These are phyloP conservation scores for Lipomyces spencermartinsiae DNA, from an alignment of 805 yeast genomes.

Conservation along the genomic window DNA sequence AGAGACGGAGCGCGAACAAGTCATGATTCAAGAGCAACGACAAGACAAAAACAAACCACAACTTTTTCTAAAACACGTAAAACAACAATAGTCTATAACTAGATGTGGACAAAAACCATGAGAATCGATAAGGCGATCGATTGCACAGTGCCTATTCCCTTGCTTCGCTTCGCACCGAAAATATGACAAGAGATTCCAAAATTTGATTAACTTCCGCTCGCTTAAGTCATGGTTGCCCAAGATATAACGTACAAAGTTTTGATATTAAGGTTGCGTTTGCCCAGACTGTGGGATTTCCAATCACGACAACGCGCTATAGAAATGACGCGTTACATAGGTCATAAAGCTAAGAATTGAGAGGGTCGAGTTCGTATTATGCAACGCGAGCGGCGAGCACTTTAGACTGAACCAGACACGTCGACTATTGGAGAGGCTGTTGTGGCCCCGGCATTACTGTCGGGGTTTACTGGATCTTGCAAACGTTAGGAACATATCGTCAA, in stretches of 20 bases:
- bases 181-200: not conserved
- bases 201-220: not conserved
- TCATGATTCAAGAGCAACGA: not conserved
- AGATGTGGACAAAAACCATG: not conserved
- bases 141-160: not conserved
- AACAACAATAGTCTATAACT: not conserved
- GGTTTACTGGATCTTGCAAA: not conserved
- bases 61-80: constrained; percentile 4
- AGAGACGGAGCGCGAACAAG: not conserved
- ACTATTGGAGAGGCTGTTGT: not conserved
- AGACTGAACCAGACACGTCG: not conserved
- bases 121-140: not conserved
- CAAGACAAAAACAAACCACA: not conserved
- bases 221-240: not conserved
- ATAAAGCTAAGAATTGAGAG: not conserved
- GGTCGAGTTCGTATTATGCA: not conserved
- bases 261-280: not conserved
- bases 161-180: not conserved
- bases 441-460: not conserved
- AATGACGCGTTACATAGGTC: not conserved
- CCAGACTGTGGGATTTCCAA: not conserved
- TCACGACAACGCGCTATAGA: not conserved
- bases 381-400: not conserved
- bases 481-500: not conserved
- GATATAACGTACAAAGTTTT: not conserved